Evolutionary conservation across 441 rosid genomes (phyloP).

Genomic region (Isatis lusitanica): DNA sequence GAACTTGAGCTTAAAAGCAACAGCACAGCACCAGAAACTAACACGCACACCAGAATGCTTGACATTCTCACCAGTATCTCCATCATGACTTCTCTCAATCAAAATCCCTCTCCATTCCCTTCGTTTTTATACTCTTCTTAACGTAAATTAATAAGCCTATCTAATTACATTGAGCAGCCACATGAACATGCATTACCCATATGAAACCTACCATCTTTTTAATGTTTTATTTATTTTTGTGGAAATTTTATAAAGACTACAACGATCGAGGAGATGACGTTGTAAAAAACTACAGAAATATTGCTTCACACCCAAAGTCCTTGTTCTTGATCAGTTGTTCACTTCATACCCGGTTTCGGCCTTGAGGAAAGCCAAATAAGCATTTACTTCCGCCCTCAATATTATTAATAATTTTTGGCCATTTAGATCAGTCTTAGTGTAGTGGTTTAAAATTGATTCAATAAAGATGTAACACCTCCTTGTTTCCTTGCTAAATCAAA

Average conservation of each 20-base stretch:
- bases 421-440: no score
- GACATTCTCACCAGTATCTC: conserved; percentile 22
- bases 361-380: no score
- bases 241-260: neutral
- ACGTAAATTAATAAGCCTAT: neutral
- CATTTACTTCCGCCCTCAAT: no score
- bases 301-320: conserved; percentile 1
- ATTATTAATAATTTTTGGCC: no score
- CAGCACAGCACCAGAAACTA: conserved; percentile 9
- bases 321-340: neutral
- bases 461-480: no score
- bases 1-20: conserved; percentile 20
- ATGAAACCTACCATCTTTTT: conserved; percentile 24
- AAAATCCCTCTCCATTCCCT: neutral
- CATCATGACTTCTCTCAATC: neutral
- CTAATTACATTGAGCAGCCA: neutral
- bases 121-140: conserved; percentile 8
- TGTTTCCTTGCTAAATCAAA: no score
- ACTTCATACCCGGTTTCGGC: neutral
- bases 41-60: conserved; percentile 15
- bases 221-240: no score
- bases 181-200: conserved; percentile 27
- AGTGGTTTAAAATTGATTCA: no score
- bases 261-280: neutral
- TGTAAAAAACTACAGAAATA: neutral